Evolutionary conservation across 2,329 filamentous ascomycete species (phyloP).

Genomic region (Rutstroemia sp.): DNA sequence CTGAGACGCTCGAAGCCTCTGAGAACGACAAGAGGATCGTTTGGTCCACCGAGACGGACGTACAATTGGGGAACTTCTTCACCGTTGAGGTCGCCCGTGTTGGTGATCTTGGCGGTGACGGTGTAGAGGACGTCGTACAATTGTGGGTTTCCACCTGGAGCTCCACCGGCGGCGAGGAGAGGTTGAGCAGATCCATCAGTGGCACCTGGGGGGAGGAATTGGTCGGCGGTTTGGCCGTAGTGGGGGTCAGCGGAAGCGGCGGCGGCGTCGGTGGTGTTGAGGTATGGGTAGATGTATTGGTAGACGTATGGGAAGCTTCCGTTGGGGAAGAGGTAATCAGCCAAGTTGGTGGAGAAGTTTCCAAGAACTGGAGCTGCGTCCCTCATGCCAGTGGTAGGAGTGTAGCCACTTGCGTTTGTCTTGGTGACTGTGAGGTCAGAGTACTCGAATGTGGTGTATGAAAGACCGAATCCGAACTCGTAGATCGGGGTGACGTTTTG

Average conservation of each 20-base stretch:
- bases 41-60: slow-evolving; percentile 69
- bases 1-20: slow-evolving; percentile 74
- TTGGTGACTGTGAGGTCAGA: slow-evolving; percentile 48
- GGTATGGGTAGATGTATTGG: slow-evolving; percentile 49
- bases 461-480: slow-evolving; percentile 75
- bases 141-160: slow-evolving; percentile 46
- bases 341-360: slow-evolving; percentile 52
- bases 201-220: slow-evolving; percentile 36
- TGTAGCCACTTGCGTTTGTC: slow-evolving; percentile 20
- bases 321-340: slow-evolving; percentile 64
- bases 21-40: slow-evolving; percentile 60
- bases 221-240: slow-evolving; percentile 23
- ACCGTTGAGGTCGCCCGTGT: slow-evolving; percentile 45
- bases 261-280: slow-evolving; percentile 38
- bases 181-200: slow-evolving; percentile 40
- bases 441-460: slow-evolving; percentile 73
- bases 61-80: slow-evolving; percentile 60
- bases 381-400: slow-evolving; percentile 54
- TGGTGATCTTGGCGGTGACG: slow-evolving; percentile 45
- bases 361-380: slow-evolving; percentile 55
- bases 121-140: slow-evolving; percentile 50
- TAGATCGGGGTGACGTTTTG: slow-evolving; percentile 59
- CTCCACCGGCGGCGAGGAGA: slow-evolving; percentile 39
- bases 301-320: slow-evolving; percentile 37
- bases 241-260: slow-evolving; percentile 42